phyloP scores from a whole-genome alignment of 2,329 filamentous ascomycete species.

The Aspergillus fumigatus region DNA sequence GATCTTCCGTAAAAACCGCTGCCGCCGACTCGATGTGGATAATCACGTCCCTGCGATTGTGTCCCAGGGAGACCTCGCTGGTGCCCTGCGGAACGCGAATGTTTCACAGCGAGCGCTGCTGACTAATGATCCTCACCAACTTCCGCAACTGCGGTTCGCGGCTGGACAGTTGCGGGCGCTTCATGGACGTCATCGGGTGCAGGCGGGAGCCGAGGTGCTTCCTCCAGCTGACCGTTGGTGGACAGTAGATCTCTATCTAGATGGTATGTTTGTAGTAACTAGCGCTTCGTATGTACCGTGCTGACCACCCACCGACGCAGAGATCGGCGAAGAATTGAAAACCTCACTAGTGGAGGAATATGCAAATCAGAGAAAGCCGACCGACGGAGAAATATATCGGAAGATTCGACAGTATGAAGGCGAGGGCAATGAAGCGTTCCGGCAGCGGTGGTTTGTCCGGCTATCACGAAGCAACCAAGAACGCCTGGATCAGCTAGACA shows the following conservation, averaged over 20 bases:
- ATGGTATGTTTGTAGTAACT: slow-evolving; percentile 14
- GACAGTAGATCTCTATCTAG: slow-evolving; percentile 28
- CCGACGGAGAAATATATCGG: slow-evolving; percentile 19
- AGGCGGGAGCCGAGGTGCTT: slow-evolving; percentile 15
- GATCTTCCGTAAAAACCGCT: slow-evolving; percentile 20
- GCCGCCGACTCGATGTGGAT: slow-evolving; percentile 18
- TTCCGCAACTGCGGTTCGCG: slow-evolving; percentile 18
- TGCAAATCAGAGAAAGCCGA: slow-evolving; percentile 15
- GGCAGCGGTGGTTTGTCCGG: slow-evolving; percentile 14
- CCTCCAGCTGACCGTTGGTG: slow-evolving; percentile 21
- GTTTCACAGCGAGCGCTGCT: slow-evolving; percentile 5
- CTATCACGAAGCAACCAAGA: slow-evolving; percentile 16
- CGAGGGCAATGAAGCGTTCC: slow-evolving; percentile 14
- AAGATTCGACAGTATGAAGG: slow-evolving; percentile 20
- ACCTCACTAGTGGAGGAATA: slow-evolving; percentile 17
- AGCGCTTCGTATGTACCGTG: background rate
- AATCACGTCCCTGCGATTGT: slow-evolving; percentile 31
- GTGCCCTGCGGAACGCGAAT: slow-evolving; percentile 4
- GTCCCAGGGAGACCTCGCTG: slow-evolving; percentile 18
- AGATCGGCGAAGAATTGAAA: slow-evolving; percentile 13
- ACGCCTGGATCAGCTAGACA: slow-evolving; percentile 12
- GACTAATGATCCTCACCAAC: slow-evolving; percentile 4
- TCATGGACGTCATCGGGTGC: slow-evolving; percentile 20
- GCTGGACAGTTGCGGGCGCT: slow-evolving; percentile 20
- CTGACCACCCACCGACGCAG: slow-evolving; percentile 8